phyloP scores from a whole-genome alignment of 2,329 filamentous ascomycete genomes.

The Spiromastix sp. region DNA sequence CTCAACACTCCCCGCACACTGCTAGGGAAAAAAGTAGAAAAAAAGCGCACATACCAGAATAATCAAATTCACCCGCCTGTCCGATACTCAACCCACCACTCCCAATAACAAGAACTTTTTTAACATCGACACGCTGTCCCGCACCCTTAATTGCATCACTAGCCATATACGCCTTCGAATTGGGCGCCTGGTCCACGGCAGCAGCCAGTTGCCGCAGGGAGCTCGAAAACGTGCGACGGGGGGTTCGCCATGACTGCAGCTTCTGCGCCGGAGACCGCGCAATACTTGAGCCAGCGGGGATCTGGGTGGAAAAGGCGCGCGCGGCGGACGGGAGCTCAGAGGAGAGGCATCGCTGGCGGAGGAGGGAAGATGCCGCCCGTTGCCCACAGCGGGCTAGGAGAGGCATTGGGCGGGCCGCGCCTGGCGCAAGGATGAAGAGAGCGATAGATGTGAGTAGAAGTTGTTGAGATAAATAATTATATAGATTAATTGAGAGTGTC shows the following conservation, averaged over 20 bases:
- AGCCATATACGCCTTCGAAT: slow-evolving; percentile 76
- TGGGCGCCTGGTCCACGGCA: slow-evolving; percentile 59
- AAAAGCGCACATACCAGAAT: slow-evolving; percentile 89
- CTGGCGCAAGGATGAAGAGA: slow-evolving; percentile 12
- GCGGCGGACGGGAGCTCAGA: slow-evolving; percentile 25
- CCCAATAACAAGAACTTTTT: slow-evolving; percentile 95
- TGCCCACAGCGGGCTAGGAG: slow-evolving; percentile 36
- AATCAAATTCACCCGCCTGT: slow-evolving; percentile 96
- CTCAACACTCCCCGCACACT: no score
- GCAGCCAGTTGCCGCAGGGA: slow-evolving; percentile 27
- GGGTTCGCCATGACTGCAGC: slow-evolving; percentile 27
- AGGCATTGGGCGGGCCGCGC: slow-evolving; percentile 32
- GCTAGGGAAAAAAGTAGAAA: no score
- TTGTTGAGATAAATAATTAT: no score
- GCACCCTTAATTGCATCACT: slow-evolving; percentile 75
- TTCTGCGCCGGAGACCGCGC: slow-evolving; percentile 27
- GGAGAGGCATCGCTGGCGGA: slow-evolving; percentile 32
- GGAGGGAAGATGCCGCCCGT: slow-evolving; percentile 26
- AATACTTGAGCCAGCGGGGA: slow-evolving; percentile 21
- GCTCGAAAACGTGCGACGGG: slow-evolving; percentile 34
- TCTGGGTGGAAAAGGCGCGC: slow-evolving; percentile 29
- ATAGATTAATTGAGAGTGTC: no score
- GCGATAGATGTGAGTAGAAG: slow-evolving; percentile 8
- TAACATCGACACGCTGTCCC: slow-evolving; percentile 72
- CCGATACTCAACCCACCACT: slow-evolving; percentile 93